Evolutionary conservation across 768 basidiomycete species (phyloP).

Genomic region (Cyathus striatus): DNA sequence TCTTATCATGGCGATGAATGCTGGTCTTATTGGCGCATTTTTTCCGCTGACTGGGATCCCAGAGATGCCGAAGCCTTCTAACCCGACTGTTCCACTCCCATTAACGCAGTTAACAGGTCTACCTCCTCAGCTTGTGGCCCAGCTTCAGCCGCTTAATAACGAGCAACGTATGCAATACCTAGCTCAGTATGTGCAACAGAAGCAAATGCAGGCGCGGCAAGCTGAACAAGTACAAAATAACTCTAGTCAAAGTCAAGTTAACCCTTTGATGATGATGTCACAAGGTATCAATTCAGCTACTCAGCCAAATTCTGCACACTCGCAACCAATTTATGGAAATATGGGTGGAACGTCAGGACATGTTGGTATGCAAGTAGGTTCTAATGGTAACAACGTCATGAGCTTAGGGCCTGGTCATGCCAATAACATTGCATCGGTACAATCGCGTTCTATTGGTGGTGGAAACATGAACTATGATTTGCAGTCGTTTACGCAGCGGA

Average conservation of each 20-base stretch:
- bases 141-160: conserved; percentile 16
- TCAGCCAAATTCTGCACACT: conserved; percentile 7
- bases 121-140: conserved; percentile 10
- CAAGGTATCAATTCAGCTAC: conserved; percentile 7
- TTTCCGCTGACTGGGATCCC: conserved; percentile 51
- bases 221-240: conserved; percentile 3
- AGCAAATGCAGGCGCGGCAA: conserved; percentile 4
- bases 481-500: conserved; percentile 38
- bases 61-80: conserved; percentile 31
- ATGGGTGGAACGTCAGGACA: conserved; percentile 10
- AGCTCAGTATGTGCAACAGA: conserved; percentile 7
- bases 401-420: neutral
- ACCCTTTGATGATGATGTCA: conserved; percentile 5
- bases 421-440: conserved; percentile 5
- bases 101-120: conserved; percentile 5
- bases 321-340: conserved; percentile 7
- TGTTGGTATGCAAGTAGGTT: conserved; percentile 11
- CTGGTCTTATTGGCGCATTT: conserved; percentile 37
- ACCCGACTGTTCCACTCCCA: conserved; percentile 1
- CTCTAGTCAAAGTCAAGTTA: neutral
- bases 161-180: conserved; percentile 15
- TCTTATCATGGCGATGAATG: conserved; percentile 37
- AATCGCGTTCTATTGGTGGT: conserved; percentile 10
- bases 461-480: conserved; percentile 24
- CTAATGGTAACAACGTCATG: conserved; percentile 4